Percentiles rank a stretch among this genome's conserved stretches.
Evolutionary conservation across 345 rosid genomes (phyloP).

Genomic region (Excoecaria cochinchinensis): DNA sequence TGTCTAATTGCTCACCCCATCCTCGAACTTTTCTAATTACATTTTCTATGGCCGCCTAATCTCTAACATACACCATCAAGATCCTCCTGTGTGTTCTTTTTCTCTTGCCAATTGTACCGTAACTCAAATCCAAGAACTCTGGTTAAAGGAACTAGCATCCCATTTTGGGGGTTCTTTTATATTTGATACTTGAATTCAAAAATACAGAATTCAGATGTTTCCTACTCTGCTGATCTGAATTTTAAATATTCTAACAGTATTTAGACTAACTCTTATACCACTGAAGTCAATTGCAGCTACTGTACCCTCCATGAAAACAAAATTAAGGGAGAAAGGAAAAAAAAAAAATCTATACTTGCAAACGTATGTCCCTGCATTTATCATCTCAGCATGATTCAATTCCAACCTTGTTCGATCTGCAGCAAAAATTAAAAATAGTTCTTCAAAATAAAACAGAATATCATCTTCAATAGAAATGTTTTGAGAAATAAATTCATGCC

Average conservation of each 20-base stretch:
- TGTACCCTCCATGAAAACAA: not conserved
- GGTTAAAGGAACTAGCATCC: too few relatives aligned
- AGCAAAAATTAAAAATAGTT: not conserved
- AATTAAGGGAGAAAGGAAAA: not conserved
- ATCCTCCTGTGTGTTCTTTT: too few relatives aligned
- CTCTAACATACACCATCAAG: too few relatives aligned
- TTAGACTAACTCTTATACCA: not conserved
- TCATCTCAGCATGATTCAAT: constrained; percentile 75
- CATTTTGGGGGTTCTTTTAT: not conserved
- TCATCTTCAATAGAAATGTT: not conserved
- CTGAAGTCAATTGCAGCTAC: not conserved
- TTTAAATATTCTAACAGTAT: not conserved
- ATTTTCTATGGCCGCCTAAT: too few relatives aligned
- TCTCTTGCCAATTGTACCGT: too few relatives aligned
- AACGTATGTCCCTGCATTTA: constrained; percentile 59
- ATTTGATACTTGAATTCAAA: not conserved
- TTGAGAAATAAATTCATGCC: not conserved
- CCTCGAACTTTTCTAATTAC: too few relatives aligned
- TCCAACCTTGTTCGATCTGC: constrained; percentile 77
- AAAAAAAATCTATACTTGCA: constrained; percentile 64
- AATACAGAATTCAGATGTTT: not conserved
- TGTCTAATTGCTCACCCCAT: too few relatives aligned
- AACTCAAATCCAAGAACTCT: too few relatives aligned
- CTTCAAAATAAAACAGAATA: not conserved
- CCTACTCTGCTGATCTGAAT: not conserved